Conservation (phyloP, 495 filamentous ascomycete genomes). For the Daldinia childiae region DNA sequence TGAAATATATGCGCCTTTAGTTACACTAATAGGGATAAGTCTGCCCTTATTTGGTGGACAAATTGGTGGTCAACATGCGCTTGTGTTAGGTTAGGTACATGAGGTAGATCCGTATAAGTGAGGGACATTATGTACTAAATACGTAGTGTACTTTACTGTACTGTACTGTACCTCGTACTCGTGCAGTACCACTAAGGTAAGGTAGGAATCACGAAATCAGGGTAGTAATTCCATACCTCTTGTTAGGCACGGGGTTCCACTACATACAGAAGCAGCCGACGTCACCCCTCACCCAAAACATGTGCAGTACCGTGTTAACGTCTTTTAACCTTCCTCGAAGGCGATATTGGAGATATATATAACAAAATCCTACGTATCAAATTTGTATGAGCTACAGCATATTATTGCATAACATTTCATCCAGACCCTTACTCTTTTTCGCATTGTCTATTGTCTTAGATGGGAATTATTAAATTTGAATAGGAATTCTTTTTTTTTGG, state of each 20-base stretch:
- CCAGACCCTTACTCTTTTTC: conserved; percentile 3
- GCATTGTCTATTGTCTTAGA: conserved; percentile 36
- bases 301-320: background rate
- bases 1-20: background rate
- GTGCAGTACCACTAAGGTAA: background rate
- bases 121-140: background rate
- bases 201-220: conserved; percentile 8
- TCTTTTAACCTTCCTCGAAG: conserved; percentile 13
- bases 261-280: conserved; percentile 34
- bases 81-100: conserved; percentile 1
- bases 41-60: background rate
- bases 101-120: background rate
- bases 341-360: conserved; percentile 13
- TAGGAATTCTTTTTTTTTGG: conserved; percentile 5
- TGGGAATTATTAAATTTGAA: conserved; percentile 13
- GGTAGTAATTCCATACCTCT: background rate
- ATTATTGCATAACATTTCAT: conserved; percentile 18
- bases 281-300: conserved; percentile 29
- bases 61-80: background rate
- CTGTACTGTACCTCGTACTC: background rate
- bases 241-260: conserved; percentile 8
- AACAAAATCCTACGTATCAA: conserved; percentile 31
- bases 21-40: conserved; percentile 5
- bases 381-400: conserved; percentile 6
- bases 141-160: too few species aligned